Conservation (phyloP, 192 early-diverging fungal genomes). For the Oehlia diaphana region DNA sequence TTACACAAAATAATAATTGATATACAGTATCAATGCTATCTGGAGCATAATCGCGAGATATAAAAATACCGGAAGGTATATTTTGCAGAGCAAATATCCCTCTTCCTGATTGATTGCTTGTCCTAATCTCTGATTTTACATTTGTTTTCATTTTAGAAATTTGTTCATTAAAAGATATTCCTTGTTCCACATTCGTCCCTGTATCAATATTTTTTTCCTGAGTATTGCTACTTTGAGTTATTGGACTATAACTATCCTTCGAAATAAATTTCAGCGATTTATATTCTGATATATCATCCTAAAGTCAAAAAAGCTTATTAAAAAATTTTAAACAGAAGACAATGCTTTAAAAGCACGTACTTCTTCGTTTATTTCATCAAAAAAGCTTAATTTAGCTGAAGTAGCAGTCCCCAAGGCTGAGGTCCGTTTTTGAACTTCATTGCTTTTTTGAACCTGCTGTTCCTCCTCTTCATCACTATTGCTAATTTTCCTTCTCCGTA, state of each 20-base stretch:
- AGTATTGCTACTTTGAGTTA: background rate
- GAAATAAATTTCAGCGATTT: background rate
- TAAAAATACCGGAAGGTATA: background rate
- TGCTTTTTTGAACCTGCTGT: background rate
- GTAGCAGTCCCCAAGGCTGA: background rate
- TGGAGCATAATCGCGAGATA: background rate
- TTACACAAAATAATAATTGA: background rate
- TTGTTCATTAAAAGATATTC: background rate
- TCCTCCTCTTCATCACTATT: background rate
- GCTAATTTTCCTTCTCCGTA: background rate
- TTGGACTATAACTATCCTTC: background rate
- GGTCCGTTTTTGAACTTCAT: background rate
- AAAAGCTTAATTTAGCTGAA: background rate
- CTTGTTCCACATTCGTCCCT: background rate
- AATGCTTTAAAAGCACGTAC: background rate
- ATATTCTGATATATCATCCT: background rate
- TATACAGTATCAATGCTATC: background rate
- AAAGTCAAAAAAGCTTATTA: background rate
- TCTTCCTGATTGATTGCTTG: background rate
- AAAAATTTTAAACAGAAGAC: background rate
- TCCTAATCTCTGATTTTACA: background rate
- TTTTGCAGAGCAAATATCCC: conserved; percentile 4
- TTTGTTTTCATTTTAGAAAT: background rate
- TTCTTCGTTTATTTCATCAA: background rate
- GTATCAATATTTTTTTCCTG: background rate